A percentile compares a stretch with the other conserved stretches of the same genome.
Evolutionary conservation across 306 rosid genomes (phyloP).

Genomic region (Cucurbita pepo): DNA sequence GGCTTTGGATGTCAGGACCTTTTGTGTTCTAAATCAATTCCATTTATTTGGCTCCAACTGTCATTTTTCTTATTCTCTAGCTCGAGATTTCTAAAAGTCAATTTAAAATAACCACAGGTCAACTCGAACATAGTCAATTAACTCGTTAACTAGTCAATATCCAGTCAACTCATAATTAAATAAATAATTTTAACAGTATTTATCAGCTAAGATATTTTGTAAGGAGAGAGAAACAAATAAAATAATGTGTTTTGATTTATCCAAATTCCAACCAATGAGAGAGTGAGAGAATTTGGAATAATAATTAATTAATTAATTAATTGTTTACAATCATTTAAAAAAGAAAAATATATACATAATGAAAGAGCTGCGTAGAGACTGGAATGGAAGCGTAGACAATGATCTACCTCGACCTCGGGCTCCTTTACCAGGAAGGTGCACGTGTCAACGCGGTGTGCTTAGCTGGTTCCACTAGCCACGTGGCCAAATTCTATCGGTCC

Average conservation of each 20-base stretch:
- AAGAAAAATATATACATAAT: neutral
- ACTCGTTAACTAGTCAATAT: too few species aligned
- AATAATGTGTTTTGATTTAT: neutral
- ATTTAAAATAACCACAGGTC: too few species aligned
- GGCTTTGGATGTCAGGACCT: neutral
- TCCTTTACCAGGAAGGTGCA: conserved; percentile 48
- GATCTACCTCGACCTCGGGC: neutral
- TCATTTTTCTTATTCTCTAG: too few species aligned
- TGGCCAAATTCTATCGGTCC: conserved; percentile 17
- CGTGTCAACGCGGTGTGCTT: conserved; percentile 54
- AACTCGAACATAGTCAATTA: too few species aligned
- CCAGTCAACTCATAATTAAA: too few species aligned
- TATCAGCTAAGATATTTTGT: too few species aligned
- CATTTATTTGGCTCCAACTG: too few species aligned
- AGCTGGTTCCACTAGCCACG: conserved; percentile 39
- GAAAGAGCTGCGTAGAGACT: neutral
- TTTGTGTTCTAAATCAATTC: neutral
- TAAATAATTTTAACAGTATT: too few species aligned
- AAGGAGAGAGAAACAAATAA: neutral
- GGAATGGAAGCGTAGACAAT: neutral
- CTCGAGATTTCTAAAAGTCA: too few species aligned
- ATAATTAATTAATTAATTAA: neutral
- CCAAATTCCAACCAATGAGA: neutral
- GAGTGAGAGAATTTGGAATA: neutral
- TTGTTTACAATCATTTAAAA: neutral